Evolutionary conservation across 805 yeast genomes (phyloP).

Genomic region (Phaffomyces opuntiae): DNA sequence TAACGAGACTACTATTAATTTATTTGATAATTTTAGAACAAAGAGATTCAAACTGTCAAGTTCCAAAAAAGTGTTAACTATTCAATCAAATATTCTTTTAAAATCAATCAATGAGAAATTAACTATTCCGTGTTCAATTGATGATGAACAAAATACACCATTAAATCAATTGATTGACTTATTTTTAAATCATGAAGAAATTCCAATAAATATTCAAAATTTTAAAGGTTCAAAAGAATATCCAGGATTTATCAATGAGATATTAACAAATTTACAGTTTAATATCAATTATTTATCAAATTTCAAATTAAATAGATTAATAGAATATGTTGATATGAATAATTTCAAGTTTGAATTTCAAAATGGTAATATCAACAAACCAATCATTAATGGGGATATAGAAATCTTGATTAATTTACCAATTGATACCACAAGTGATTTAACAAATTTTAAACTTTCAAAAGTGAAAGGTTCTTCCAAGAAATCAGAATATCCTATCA

Average conservation of each 20-base stretch:
- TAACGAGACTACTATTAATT: constrained; percentile 20
- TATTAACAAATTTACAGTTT: constrained; percentile 10
- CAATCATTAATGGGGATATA: constrained; percentile 34
- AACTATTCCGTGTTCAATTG: constrained; percentile 5
- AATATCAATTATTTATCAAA: constrained; percentile 12
- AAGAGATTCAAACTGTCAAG: constrained; percentile 13
- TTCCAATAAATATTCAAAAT: constrained; percentile 17
- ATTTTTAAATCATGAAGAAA: constrained; percentile 11
- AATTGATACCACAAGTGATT: constrained; percentile 11
- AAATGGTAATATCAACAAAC: constrained; percentile 26
- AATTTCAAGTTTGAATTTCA: constrained; percentile 29
- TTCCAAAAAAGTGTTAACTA: constrained; percentile 4
- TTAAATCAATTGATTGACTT: constrained; percentile 9
- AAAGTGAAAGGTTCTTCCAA: constrained; percentile 31
- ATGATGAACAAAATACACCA: constrained; percentile 10
- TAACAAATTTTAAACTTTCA: constrained; percentile 25
- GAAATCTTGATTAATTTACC: constrained; percentile 27
- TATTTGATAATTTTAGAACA: constrained; percentile 19
- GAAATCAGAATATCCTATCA: constrained; percentile 3
- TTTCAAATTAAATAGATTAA: constrained; percentile 14
- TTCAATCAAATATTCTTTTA: constrained; percentile 9
- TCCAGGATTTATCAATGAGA: constrained; percentile 17
- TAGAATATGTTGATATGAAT: constrained; percentile 32
- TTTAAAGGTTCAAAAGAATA: constrained; percentile 16
- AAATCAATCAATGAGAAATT: constrained; percentile 4